Conservation (phyloP, 768 basidiomycete genomes). For the Russula virescens region DNA sequence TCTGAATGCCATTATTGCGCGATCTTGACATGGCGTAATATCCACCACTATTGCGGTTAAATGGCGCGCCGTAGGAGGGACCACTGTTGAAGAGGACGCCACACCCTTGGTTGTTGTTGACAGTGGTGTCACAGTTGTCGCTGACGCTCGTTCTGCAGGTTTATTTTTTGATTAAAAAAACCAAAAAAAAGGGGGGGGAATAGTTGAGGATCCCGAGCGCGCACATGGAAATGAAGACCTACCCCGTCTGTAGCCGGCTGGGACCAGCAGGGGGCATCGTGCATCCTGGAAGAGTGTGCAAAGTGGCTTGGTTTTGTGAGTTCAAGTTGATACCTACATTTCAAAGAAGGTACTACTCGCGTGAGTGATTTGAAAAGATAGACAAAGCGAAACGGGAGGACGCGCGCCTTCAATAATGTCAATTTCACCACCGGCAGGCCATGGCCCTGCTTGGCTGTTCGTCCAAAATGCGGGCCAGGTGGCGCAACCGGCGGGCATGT, state of each 20-base stretch:
- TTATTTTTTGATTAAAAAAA: neutral
- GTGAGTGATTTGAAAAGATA: neutral
- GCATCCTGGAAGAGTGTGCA: constrained; percentile 51
- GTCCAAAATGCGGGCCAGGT: constrained; percentile 69
- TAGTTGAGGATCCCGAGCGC: neutral
- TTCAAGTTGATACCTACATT: constrained; percentile 44
- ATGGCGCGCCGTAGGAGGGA: constrained; percentile 40
- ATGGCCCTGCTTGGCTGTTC: constrained; percentile 43
- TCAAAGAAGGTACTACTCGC: neutral
- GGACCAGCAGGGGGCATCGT: constrained; percentile 33
- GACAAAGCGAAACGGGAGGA: neutral
- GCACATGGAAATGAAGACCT: constrained; percentile 11
- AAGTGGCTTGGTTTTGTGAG: constrained; percentile 42
- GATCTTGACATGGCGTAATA: constrained; percentile 51
- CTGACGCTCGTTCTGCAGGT: constrained; percentile 35
- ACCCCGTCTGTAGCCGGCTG: constrained; percentile 42
- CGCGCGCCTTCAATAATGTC: constrained; percentile 52
- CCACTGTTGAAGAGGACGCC: constrained; percentile 39
- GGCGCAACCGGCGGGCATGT: constrained; percentile 56
- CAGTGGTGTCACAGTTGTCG: constrained; percentile 43
- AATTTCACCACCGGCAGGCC: constrained; percentile 57
- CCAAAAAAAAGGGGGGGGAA: no score
- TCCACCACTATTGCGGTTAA: constrained; percentile 53
- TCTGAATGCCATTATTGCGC: constrained; percentile 38
- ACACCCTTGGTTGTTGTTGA: constrained; percentile 58